phyloP scores from a whole-genome alignment of 495 filamentous ascomycete genomes.

The Tetracladium setigerum region DNA sequence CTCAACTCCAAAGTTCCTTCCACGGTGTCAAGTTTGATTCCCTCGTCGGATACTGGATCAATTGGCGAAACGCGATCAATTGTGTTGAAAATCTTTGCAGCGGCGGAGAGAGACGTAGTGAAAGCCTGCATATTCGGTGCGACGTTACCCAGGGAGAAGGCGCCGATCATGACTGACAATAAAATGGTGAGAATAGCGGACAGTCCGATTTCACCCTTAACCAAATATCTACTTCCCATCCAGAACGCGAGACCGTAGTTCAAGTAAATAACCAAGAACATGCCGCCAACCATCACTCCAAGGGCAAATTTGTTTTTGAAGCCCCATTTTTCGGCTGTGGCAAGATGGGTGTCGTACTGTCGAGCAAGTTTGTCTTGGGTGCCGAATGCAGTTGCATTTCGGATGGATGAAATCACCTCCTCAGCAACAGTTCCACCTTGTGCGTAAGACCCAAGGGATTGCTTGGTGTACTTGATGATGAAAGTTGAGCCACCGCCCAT shows the following conservation, averaged over 20 bases:
- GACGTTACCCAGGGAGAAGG: constrained; percentile 84
- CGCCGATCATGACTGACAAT: constrained; percentile 84
- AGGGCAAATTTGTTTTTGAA: constrained; percentile 63
- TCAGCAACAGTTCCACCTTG: constrained; percentile 84
- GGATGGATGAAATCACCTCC: constrained; percentile 89
- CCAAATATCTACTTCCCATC: constrained; percentile 79
- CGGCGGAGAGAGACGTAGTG: constrained; percentile 72
- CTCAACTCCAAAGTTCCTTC: constrained; percentile 76
- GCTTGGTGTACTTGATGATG: constrained; percentile 72
- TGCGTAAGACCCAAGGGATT: constrained; percentile 70
- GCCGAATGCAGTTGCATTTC: constrained; percentile 88
- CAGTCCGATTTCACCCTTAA: constrained; percentile 43
- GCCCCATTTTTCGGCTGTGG: constrained; percentile 66
- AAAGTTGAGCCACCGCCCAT: constrained; percentile 68
- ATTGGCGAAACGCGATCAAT: constrained; percentile 88
- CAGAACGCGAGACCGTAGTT: constrained; percentile 94
- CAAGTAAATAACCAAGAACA: constrained; percentile 78
- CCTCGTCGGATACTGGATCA: constrained; percentile 66
- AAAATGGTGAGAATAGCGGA: constrained; percentile 66
- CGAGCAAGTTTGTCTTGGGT: constrained; percentile 82
- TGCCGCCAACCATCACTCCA: constrained; percentile 68
- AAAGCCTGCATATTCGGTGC: constrained; percentile 81
- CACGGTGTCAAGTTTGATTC: constrained; percentile 61
- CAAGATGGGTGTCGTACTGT: constrained; percentile 73
- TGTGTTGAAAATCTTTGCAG: constrained; percentile 82